These are phyloP conservation scores for Aureobasidium namibiae DNA, from an alignment of 2,329 filamentous ascomycete species.

Conservation along the genomic window DNA sequence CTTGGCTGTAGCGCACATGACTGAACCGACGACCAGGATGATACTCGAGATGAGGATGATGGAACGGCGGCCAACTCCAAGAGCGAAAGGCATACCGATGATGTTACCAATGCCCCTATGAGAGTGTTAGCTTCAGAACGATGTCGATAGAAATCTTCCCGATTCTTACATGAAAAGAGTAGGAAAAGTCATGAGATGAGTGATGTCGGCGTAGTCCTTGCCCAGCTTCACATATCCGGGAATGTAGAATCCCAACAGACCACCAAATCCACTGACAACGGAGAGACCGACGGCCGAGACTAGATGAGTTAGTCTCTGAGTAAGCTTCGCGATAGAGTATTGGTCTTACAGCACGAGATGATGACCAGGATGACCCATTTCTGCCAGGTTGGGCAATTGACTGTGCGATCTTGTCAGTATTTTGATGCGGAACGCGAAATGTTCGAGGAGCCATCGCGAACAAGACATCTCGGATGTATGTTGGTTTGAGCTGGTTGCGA, in stretches of 20 bases:
- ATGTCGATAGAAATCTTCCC: not conserved
- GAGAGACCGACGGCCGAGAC: conserved; percentile 33
- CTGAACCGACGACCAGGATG: conserved; percentile 21
- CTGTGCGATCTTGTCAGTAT: not conserved
- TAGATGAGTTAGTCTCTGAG: conserved; percentile 13
- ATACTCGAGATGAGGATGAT: conserved; percentile 25
- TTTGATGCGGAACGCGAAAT: too few species aligned
- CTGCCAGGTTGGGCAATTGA: conserved; percentile 13
- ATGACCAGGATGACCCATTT: conserved; percentile 14
- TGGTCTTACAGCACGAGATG: conserved; percentile 10
- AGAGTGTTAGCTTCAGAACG: not conserved
- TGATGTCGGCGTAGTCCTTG: conserved; percentile 15
- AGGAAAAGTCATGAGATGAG: conserved; percentile 25
- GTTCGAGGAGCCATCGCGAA: not conserved
- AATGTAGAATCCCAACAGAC: conserved; percentile 35
- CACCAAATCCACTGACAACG: conserved; percentile 35
- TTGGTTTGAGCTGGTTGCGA: too few species aligned
- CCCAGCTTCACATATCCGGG: conserved; percentile 27
- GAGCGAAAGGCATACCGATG: conserved; percentile 29
- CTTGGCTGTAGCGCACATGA: conserved; percentile 21
- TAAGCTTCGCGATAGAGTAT: too few species aligned
- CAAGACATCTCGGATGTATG: not conserved
- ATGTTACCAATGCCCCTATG: conserved; percentile 27
- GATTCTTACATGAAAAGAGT: conserved; percentile 24
- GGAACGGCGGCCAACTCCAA: conserved; percentile 26